Base-by-base conservation (phyloP, 768 basidiomycete genomes). In the Leccinum incarnatum region DNA sequence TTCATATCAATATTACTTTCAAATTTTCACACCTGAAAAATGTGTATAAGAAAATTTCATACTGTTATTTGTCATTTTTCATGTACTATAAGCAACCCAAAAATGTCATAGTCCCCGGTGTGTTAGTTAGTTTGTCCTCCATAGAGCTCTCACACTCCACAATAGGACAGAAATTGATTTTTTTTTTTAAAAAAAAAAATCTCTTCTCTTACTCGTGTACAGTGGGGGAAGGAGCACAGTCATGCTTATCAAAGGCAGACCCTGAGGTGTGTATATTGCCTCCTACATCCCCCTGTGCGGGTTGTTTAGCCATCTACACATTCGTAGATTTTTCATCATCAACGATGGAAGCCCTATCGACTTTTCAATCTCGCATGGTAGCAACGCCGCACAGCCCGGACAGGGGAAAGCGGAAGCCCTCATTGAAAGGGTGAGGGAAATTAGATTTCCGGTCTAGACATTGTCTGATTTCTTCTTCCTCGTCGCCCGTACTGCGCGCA, bases 341-440 rank as follows among this genome's bases (percentile, higher is more conserved):
- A 57, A 57, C 27, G 56, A 57, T 9, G 56, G 56, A 25, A 46
- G 30, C 17, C 51, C 32, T 2, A 17, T 57, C 25, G 56, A 57
- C 23, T 53, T 53, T 53, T 57, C 56, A 2, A 57, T 57, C 40
- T 53, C 51, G 8, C 56, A 57, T 1, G 56, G 51, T 19, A 57
- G 45, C 21, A 11, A 42, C 10, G 40, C 4, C n/a, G 40, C 40
- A 19, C 40, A 42, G n/a, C n/a, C 40, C 40, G 0, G n/a, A 42
- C 25, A 58, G 23, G 56, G 56, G 30, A 53, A 29, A 34, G 56
- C 56, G 8, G 56, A 57, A 42, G 50, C 51, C 30, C 30, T 57
- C 4, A 52, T 57, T 15, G 56, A 57, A 19, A 19, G 4, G 2
- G 40, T 42, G 7, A 42, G n/a, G 4, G 40, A 42, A 5, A n/a